Evolutionary conservation across 2,329 filamentous ascomycete species (phyloP).

Genomic region (Microascus cirrosus): DNA sequence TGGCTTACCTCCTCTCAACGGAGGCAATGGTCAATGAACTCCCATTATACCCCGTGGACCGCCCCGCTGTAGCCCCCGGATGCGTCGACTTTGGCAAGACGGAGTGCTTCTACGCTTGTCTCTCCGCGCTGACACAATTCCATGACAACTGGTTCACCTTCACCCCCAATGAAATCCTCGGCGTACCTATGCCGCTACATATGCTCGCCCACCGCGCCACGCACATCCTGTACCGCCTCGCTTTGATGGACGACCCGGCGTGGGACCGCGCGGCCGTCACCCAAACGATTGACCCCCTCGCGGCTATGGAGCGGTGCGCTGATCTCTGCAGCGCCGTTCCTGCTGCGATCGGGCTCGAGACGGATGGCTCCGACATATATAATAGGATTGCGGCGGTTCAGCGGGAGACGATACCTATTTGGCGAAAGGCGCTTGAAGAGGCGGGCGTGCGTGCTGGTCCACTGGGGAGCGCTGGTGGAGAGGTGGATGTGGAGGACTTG

Average conservation of each 20-base stretch:
- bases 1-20: constrained; percentile 20
- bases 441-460: too few species aligned
- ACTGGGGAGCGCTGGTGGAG: too few species aligned
- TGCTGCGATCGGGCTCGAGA: too few species aligned
- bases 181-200: constrained; percentile 14
- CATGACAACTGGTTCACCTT: constrained; percentile 20
- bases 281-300: constrained; percentile 14
- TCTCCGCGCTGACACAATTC: constrained; percentile 14
- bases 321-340: too few species aligned
- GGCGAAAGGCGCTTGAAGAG: too few species aligned
- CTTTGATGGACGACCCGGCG: constrained; percentile 20
- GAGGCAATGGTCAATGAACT: constrained; percentile 26
- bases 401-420: too few species aligned
- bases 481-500: too few species aligned
- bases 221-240: constrained; percentile 19
- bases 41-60: constrained; percentile 11
- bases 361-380: too few species aligned
- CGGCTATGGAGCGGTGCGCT: too few species aligned
- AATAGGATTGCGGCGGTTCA: too few species aligned
- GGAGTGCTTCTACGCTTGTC: constrained; percentile 17
- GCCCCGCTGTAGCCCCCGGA: constrained; percentile 6
- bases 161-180: constrained; percentile 12
- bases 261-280: constrained; percentile 24
- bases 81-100: constrained; percentile 9
- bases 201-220: constrained; percentile 20